Percentiles rank a stretch among this genome's conserved stretches.
phyloP scores from a whole-genome alignment of 805 yeast species.

The Cyberlindnera misumaiensis region DNA sequence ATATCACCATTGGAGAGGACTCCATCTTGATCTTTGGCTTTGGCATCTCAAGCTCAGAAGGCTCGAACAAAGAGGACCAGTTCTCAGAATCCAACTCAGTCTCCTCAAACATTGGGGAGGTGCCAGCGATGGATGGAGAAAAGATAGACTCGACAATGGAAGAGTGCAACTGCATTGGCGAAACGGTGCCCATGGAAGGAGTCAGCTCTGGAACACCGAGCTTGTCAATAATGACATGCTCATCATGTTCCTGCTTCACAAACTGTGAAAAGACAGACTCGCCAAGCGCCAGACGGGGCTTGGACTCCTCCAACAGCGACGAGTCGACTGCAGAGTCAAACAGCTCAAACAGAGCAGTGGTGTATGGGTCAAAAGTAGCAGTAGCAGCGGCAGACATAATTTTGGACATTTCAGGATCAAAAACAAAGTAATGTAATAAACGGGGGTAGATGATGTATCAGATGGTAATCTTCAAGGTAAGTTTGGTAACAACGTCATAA shows the following conservation, averaged over 20 bases:
- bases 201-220: conserved; percentile 19
- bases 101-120: conserved; percentile 56
- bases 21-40: conserved; percentile 2
- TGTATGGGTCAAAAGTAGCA: conserved; percentile 10
- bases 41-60: conserved; percentile 23
- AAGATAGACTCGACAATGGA: conserved; percentile 57
- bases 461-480: not conserved
- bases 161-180: conserved; percentile 50
- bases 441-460: conserved; percentile 1
- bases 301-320: conserved; percentile 9
- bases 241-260: conserved; percentile 16
- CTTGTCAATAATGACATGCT: conserved; percentile 14
- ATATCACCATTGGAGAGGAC: not conserved
- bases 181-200: conserved; percentile 27
- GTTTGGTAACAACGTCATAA: conserved; percentile 18
- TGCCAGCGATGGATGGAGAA: conserved; percentile 33
- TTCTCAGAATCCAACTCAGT: conserved; percentile 31
- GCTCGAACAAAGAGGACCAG: conserved; percentile 60
- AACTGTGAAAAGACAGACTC: conserved; percentile 23
- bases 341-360: conserved; percentile 22
- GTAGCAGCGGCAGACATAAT: conserved; percentile 9
- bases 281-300: conserved; percentile 24
- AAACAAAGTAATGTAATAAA: conserved; percentile 2
- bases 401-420: conserved; percentile 7
- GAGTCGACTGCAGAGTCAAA: conserved; percentile 19